A percentile compares a stretch with the other conserved stretches of the same genome.
phyloP scores from a whole-genome alignment of 164 flowering plant species.

The Stephania cephalantha region DNA sequence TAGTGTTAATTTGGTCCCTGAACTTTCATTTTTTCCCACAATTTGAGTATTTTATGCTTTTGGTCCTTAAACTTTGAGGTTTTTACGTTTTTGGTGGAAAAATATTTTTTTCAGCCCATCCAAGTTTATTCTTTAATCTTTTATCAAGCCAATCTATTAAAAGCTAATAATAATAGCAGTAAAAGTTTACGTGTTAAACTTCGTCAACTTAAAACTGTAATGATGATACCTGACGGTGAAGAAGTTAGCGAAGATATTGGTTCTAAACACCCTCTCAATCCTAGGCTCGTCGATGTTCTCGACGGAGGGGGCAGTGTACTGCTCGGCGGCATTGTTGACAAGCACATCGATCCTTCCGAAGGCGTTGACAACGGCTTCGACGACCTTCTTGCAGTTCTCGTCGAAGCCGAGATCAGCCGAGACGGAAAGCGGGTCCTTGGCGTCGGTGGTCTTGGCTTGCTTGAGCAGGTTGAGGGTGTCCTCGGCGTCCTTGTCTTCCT shows the following conservation, averaged over 20 bases:
- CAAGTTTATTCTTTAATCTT: too few species aligned
- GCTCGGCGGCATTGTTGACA: slow-evolving; percentile 61
- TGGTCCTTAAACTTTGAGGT: too few species aligned
- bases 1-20: too few species aligned
- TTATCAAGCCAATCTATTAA: too few species aligned
- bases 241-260: slow-evolving; percentile 51
- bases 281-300: slow-evolving; percentile 47
- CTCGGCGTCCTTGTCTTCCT: slow-evolving; percentile 66
- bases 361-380: slow-evolving; percentile 45
- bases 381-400: slow-evolving; percentile 51
- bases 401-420: slow-evolving; percentile 55
- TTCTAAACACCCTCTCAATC: slow-evolving; percentile 55
- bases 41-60: too few species aligned
- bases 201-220: too few species aligned
- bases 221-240: slow-evolving; percentile 35
- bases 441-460: slow-evolving; percentile 30
- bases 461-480: slow-evolving; percentile 49
- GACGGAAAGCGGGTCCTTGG: slow-evolving; percentile 51
- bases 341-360: slow-evolving; percentile 53
- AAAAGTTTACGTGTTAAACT: too few species aligned
- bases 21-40: too few species aligned
- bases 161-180: too few species aligned
- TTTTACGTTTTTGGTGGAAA: too few species aligned
- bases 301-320: slow-evolving; percentile 27
- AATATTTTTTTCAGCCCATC: too few species aligned